Conservation (phyloP, 1,284 basidiomycete species). For the Lignosus rhinocerotis region DNA sequence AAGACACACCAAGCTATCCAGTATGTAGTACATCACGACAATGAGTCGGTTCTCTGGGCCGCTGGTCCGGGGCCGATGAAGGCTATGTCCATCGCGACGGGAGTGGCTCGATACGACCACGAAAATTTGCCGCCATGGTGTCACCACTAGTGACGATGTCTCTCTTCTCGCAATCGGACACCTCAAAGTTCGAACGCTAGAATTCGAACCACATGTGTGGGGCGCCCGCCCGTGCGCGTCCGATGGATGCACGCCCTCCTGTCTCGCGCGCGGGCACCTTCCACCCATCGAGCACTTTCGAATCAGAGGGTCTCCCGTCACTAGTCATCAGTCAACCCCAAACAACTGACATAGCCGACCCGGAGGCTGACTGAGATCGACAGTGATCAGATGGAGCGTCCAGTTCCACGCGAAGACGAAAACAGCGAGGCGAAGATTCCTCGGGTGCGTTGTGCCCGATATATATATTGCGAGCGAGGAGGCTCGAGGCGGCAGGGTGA, state of each 20-base stretch:
- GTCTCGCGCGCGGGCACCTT: too few species aligned
- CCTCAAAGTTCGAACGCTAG: not conserved
- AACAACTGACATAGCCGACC: too few species aligned
- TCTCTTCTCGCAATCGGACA: not conserved
- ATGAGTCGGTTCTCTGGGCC: not conserved
- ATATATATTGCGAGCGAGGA: slow-evolving; percentile 10
- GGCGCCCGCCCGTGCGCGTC: too few species aligned
- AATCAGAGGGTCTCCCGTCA: too few species aligned
- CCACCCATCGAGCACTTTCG: too few species aligned
- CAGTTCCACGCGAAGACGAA: not conserved
- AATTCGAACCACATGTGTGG: not conserved
- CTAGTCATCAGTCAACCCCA: too few species aligned
- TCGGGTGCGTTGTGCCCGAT: slow-evolving; percentile 1
- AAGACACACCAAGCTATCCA: too few species aligned
- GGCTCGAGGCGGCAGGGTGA: too few species aligned
- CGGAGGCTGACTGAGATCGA: too few species aligned
- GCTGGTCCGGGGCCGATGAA: not conserved
- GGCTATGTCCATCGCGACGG: slow-evolving; percentile 19
- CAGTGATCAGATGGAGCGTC: not conserved
- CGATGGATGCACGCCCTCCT: too few species aligned
- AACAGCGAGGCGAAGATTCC: not conserved
- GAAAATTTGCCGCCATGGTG: not conserved
- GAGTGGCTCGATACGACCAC: slow-evolving; percentile 7
- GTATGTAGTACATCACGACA: not conserved
- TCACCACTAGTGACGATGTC: not conserved